Evolutionary conservation across 2,329 filamentous ascomycete genomes (phyloP).

Genomic region (Diaporthe batatas): DNA sequence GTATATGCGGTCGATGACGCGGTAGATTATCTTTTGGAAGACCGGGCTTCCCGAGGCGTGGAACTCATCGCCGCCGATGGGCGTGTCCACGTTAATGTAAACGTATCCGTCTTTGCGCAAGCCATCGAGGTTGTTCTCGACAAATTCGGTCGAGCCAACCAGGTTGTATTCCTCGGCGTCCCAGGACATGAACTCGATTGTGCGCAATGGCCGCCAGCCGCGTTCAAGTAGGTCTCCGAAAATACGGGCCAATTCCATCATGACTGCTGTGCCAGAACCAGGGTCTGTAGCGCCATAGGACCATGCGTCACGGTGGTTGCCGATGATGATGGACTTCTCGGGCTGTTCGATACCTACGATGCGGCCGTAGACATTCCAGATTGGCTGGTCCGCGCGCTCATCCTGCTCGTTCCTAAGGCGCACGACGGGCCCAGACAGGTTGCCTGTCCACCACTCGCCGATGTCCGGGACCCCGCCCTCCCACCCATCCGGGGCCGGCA

Average conservation of each 20-base stretch:
- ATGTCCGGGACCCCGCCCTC: conserved; percentile 81
- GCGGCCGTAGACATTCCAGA: conserved; percentile 91
- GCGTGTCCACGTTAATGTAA: conserved; percentile 92
- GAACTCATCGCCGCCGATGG: conserved; percentile 81
- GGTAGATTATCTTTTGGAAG: conserved; percentile 78
- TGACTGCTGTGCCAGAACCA: conserved; percentile 88
- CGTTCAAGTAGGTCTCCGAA: conserved; percentile 82
- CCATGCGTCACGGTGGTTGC: conserved; percentile 95
- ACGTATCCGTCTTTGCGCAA: conserved; percentile 82
- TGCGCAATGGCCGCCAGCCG: conserved; percentile 93
- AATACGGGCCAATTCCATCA: conserved; percentile 89
- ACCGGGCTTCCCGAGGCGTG: conserved; percentile 84
- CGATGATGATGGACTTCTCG: conserved; percentile 87
- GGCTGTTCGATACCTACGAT: conserved; percentile 87
- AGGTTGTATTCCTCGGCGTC: conserved; percentile 94
- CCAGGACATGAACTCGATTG: conserved; percentile 97
- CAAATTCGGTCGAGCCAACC: conserved; percentile 93
- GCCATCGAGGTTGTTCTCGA: conserved; percentile 83
- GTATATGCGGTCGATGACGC: conserved; percentile 79
- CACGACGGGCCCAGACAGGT: conserved; percentile 79
- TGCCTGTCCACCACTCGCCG: conserved; percentile 87
- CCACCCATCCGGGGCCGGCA: conserved; percentile 78
- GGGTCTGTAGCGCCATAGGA: conserved; percentile 89
- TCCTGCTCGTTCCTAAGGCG: conserved; percentile 89
- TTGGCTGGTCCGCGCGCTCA: conserved; percentile 82